phyloP scores from a whole-genome alignment of 352 stramenopile genomes.

The Pythium aphanidermatum region DNA sequence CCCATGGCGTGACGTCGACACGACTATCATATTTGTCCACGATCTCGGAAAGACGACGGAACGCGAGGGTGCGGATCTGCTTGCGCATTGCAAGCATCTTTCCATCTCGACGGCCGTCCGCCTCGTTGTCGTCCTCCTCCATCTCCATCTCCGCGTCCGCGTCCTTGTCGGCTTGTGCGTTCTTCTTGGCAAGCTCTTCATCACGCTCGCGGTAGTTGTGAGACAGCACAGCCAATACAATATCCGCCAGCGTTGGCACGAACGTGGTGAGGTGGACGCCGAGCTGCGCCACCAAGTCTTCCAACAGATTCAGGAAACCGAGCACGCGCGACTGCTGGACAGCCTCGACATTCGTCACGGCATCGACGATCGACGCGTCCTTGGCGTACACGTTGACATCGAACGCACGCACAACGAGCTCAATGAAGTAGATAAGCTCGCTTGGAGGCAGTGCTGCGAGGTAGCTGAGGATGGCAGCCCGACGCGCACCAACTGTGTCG shows the following conservation, averaged over 20 bases:
- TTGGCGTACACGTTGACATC: constrained; percentile 28
- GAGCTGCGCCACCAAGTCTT: constrained; percentile 84
- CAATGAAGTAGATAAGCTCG: constrained; percentile 84
- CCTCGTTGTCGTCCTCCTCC: constrained; percentile 21
- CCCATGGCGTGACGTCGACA: constrained; percentile 56
- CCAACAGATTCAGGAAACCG: constrained; percentile 87
- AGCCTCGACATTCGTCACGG: constrained; percentile 28
- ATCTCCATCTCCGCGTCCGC: constrained; percentile 19
- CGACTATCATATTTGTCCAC: constrained; percentile 78
- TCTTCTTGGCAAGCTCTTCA: constrained; percentile 21
- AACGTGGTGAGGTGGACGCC: constrained; percentile 80
- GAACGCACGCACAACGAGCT: constrained; percentile 87
- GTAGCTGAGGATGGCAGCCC: constrained; percentile 87
- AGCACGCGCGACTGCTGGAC: constrained; percentile 75
- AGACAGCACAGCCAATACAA: constrained; percentile 71
- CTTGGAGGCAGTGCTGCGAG: constrained; percentile 64
- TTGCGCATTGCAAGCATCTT: constrained; percentile 47
- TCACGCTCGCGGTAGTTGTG: constrained; percentile 35
- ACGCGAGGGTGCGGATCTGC: constrained; percentile 75
- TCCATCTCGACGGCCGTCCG: constrained; percentile 7
- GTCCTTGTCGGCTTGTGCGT: constrained; percentile 15
- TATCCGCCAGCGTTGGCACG: constrained; percentile 63
- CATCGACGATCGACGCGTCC: background rate
- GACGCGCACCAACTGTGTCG: constrained; percentile 81
- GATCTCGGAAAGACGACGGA: constrained; percentile 66